These are phyloP conservation scores for Fusarium devonianum DNA, from an alignment of 2,329 filamentous ascomycete species.

Conservation along the genomic window DNA sequence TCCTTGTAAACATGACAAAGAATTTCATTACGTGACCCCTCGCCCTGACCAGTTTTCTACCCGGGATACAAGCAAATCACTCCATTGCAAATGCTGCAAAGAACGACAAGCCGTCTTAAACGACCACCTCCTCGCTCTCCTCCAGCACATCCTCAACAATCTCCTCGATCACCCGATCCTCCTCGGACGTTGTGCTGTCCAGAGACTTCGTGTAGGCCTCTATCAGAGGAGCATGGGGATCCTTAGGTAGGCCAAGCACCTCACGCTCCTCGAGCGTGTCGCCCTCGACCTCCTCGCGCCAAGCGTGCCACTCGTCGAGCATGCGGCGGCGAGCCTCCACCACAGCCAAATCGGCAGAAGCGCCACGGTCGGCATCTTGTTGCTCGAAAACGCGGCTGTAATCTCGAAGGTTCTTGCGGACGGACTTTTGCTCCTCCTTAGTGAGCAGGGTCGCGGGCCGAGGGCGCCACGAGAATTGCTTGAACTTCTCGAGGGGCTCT, in stretches of 20 bases:
- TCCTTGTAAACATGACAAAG: slow-evolving; percentile 38
- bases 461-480: slow-evolving; percentile 95
- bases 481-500: slow-evolving; percentile 94
- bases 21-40: slow-evolving; percentile 48
- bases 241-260: slow-evolving; percentile 69
- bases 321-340: slow-evolving; percentile 84
- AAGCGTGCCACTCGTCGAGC: slow-evolving; percentile 88
- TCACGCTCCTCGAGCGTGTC: slow-evolving; percentile 77
- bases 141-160: slow-evolving; percentile 83
- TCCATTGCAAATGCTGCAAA: slow-evolving; percentile 42
- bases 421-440: slow-evolving; percentile 96
- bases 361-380: slow-evolving; percentile 91
- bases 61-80: slow-evolving; percentile 45
- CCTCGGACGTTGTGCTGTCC: slow-evolving; percentile 64
- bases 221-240: slow-evolving; percentile 68
- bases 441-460: slow-evolving; percentile 88
- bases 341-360: slow-evolving; percentile 91
- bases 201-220: slow-evolving; percentile 62
- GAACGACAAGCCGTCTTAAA: slow-evolving; percentile 41
- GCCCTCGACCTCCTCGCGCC: slow-evolving; percentile 76
- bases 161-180: slow-evolving; percentile 86
- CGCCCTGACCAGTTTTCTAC: slow-evolving; percentile 45
- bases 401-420: slow-evolving; percentile 97
- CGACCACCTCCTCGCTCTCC: slow-evolving; percentile 81
- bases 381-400: slow-evolving; percentile 96